Evolutionary conservation across 1,284 basidiomycete species (phyloP), one percentile per base, ranked within the genome.

Genomic region (Leccinum huronense): DNA sequence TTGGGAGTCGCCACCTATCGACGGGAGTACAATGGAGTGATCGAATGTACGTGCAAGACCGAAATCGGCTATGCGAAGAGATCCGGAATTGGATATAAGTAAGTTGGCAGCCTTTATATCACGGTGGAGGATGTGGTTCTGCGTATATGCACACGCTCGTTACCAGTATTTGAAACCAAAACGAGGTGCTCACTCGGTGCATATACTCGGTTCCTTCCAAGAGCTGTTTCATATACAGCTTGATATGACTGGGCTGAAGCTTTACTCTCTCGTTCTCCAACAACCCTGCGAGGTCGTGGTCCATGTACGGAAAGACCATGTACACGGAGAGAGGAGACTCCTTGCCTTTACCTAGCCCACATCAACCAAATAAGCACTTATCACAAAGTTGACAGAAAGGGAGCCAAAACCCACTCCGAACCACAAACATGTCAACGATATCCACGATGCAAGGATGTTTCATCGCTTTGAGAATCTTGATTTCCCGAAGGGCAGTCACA

Each of bases 221-320:
- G 34, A 99, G 84, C 77, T 99, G 97, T 76, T 90, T 91, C 88
- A 97, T 94, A 76, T 98, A 97, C 53, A 97, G 80, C 80, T 99
- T 99, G 79, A 98, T 95, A 66, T 94, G 87, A 70, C 90, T 93
- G 40, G 89, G 88, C 57, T 84, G 83, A 14, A 94, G 80, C 70
- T 90, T 89, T 66, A 95, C 94, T 48, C 91, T 85, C 61, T 92
- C 90, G 74, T 97, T 97, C 76, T 96, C 93, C 60, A 99, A 79
- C 59, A 99, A 78, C 2, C 97, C 97, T 11, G 96, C 95, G 30
- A 99, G 86, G 78, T 99, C 97, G 74, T 99, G 97, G 72, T 98
- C 97, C 95, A 98, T 98, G 79, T 97, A 99, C 0, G 97, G 97
- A 74, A 98, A 98, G 38, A 98, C 96, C 96, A 99, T 98, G 79